Evolutionary conservation across 2,329 filamentous ascomycete genomes (phyloP).

Genomic region (Aphanoascus verrucosus): DNA sequence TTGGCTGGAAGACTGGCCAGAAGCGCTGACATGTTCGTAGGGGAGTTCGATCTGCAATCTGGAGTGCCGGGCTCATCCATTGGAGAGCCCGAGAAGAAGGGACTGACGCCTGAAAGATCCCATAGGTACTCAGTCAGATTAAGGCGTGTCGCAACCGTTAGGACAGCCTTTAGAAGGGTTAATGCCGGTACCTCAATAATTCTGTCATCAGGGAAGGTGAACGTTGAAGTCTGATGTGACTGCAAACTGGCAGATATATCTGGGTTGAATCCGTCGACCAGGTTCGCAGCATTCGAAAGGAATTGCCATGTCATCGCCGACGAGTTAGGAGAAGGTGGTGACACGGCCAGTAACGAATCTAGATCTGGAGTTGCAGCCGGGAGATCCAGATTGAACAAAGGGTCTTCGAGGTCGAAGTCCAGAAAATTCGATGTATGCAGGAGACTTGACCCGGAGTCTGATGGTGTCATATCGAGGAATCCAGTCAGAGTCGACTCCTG

Average conservation of each 20-base stretch:
- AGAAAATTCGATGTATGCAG: conserved; percentile 6
- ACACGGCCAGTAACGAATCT: conserved; percentile 4
- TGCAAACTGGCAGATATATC: conserved; percentile 18
- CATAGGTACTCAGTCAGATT: conserved; percentile 37
- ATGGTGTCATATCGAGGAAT: background rate
- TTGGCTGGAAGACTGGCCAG: conserved; percentile 35
- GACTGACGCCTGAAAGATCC: conserved; percentile 39
- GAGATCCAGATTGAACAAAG: background rate
- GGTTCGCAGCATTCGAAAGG: conserved; percentile 11
- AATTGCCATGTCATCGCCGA: conserved; percentile 13
- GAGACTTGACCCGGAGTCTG: background rate
- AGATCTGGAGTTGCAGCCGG: conserved; percentile 9
- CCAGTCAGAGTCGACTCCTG: conserved; percentile 5
- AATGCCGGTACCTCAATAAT: conserved; percentile 42
- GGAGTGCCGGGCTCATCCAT: background rate
- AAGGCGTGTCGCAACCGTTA: conserved; percentile 41
- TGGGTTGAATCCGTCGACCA: conserved; percentile 1
- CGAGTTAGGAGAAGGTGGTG: conserved; percentile 3
- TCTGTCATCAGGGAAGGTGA: conserved; percentile 39
- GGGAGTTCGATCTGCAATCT: conserved; percentile 1
- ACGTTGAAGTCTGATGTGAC: conserved; percentile 19
- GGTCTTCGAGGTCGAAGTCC: background rate
- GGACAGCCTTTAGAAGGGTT: conserved; percentile 39
- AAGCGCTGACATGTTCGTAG: background rate
- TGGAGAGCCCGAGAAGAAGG: conserved; percentile 31